Evolutionary conservation across 2,329 filamentous ascomycete genomes (phyloP).

Genomic region (Cadophora luteo-olivacea): DNA sequence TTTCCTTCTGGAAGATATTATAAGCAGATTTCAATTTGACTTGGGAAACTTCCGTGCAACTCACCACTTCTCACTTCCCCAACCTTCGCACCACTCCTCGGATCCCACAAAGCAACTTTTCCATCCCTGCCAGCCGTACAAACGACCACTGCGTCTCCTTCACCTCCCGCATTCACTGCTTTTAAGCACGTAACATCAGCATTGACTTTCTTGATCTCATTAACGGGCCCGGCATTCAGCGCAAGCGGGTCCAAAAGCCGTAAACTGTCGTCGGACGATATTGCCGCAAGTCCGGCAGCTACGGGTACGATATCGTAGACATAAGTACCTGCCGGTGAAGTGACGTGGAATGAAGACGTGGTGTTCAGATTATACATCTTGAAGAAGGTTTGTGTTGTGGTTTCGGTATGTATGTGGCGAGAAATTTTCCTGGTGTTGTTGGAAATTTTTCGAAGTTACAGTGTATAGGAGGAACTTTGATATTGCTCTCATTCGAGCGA

Average conservation of each 20-base stretch:
- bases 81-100: constrained; percentile 58
- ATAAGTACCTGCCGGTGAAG: constrained; percentile 46
- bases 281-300: constrained; percentile 48
- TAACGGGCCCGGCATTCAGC: constrained; percentile 58
- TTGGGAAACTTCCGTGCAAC: constrained; percentile 20
- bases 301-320: constrained; percentile 51
- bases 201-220: constrained; percentile 58
- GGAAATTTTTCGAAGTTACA: constrained; percentile 15
- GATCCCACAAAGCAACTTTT: constrained; percentile 69
- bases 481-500: not conserved
- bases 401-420: not conserved
- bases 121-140: constrained; percentile 78
- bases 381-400: constrained; percentile 4
- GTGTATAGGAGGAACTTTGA: not conserved
- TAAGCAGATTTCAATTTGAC: not conserved
- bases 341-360: constrained; percentile 38
- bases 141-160: constrained; percentile 50
- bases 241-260: constrained; percentile 66
- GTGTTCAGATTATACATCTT: constrained; percentile 44
- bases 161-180: constrained; percentile 55
- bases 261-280: constrained; percentile 75
- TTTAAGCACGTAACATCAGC: constrained; percentile 69
- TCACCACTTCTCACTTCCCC: constrained; percentile 45
- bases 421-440: constrained; percentile 13
- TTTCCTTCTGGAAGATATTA: constrained; percentile 47